Evolutionary conservation across 306 rosid species (phyloP).

Genomic region (Fagus crenata): DNA sequence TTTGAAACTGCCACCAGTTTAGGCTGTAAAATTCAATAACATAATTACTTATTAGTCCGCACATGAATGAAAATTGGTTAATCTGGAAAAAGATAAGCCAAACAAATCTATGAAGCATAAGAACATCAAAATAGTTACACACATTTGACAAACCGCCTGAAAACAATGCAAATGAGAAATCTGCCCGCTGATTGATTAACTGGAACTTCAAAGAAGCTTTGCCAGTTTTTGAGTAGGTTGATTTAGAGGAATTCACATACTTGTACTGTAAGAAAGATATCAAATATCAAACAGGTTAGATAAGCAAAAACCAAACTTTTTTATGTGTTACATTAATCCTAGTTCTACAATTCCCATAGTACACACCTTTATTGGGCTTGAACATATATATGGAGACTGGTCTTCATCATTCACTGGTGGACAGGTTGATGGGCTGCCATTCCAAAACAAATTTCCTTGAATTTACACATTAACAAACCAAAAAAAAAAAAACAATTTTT

Average conservation of each 20-base stretch:
- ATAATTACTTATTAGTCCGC: slow-evolving; percentile 23
- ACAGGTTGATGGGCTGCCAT: slow-evolving; percentile 65
- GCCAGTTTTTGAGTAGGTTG: slow-evolving; percentile 52
- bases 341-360: not conserved
- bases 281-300: slow-evolving; percentile 26
- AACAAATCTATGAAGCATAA: slow-evolving; percentile 12
- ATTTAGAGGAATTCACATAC: slow-evolving; percentile 51
- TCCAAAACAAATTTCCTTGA: slow-evolving; percentile 2
- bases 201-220: slow-evolving; percentile 57
- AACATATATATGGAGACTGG: slow-evolving; percentile 61
- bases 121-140: slow-evolving; percentile 27
- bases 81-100: not conserved
- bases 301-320: not conserved
- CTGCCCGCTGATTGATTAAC: slow-evolving; percentile 84
- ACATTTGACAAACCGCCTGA: slow-evolving; percentile 69
- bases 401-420: slow-evolving; percentile 45
- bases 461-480: not conserved
- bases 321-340: not conserved
- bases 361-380: slow-evolving; percentile 74
- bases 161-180: slow-evolving; percentile 80
- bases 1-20: slow-evolving; percentile 76
- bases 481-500: not conserved
- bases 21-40: slow-evolving; percentile 49
- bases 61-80: slow-evolving; percentile 21
- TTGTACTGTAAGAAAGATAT: slow-evolving; percentile 53